A percentile compares a stretch with the other conserved stretches of the same genome.
phyloP scores from a whole-genome alignment of 1,284 basidiomycete genomes.

The Ceratobasidium theobromae region DNA sequence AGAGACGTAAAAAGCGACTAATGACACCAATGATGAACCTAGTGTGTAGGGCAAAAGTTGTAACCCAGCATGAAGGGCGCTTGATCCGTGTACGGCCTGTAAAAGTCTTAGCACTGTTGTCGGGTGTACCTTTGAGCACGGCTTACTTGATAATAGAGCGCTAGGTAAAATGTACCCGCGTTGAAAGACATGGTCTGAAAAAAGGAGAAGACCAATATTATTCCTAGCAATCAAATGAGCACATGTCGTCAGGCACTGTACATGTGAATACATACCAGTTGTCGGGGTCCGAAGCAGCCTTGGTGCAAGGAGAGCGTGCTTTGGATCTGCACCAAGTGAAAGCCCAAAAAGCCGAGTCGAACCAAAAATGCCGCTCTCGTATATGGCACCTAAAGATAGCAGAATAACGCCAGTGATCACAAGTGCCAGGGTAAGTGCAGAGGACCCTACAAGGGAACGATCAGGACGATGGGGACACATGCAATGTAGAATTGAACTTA shows the following conservation, averaged over 20 bases:
- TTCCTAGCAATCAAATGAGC: constrained; percentile 48
- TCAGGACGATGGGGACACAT: background rate
- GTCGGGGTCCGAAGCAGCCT: constrained; percentile 59
- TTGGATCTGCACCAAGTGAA: constrained; percentile 12
- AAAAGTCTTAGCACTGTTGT: background rate
- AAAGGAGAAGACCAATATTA: constrained; percentile 66
- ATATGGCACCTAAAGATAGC: constrained; percentile 10
- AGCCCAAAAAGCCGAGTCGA: background rate
- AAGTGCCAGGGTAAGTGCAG: constrained; percentile 4
- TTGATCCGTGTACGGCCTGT: constrained; percentile 65
- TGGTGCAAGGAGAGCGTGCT: constrained; percentile 71
- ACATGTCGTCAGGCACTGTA: background rate
- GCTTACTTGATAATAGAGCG: constrained; percentile 72
- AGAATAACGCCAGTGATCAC: background rate
- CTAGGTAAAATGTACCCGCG: constrained; percentile 78
- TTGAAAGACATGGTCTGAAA: constrained; percentile 79
- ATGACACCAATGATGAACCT: constrained; percentile 74
- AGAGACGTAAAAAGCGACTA: constrained; percentile 77
- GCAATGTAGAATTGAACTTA: constrained; percentile 47
- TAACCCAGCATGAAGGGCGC: constrained; percentile 66
- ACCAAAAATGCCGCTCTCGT: constrained; percentile 19
- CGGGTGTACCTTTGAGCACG: background rate
- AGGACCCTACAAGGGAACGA: background rate
- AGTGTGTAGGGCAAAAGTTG: constrained; percentile 77
- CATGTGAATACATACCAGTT: constrained; percentile 51